Base-by-base conservation (phyloP, 139 green algal species). In the Chlorella sp. region DNA sequence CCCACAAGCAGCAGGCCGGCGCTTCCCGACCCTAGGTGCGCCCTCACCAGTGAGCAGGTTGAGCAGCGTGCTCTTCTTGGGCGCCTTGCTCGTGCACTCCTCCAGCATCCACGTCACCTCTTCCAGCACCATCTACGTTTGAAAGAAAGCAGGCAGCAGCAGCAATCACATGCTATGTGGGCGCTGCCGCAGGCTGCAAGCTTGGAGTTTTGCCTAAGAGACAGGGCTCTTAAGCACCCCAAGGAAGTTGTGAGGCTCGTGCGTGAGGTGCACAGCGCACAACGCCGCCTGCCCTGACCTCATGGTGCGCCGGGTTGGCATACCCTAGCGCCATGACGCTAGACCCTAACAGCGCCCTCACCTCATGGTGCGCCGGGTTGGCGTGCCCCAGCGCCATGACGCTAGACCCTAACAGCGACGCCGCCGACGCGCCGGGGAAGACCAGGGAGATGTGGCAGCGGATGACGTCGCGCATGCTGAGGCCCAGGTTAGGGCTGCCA, bases 301-400 rank as follows among this genome's bases (percentile, higher is more conserved):
- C 24, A 65, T 65, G 59, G n/a, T 31, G 59, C 10, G 24, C 24
- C 59, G n/a, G 5, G 23, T 29, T 10, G 14, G 5, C n/a, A 31
- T 31, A 29, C 5, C n/a, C 62, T 42, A 68, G n/a, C 62, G 17
- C 3, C 6, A 35, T 30, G 17, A 55, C 17, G 42, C 42, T 55
- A 55, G 42, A 55, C 10, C 42, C 10, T 10, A 70, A 3, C 33
- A 60, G 14, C 23, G 34, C 26, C 24, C 68, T 64, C 26, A 84
- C 49, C 31, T 59, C 62, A 33, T 86, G 83, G 69, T 81, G 76
- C n/a, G 86, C 81, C 2, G 77, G 64, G 67, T 90, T 77, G 30
- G 77, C 67, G 71, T 87, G 80, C 4, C 91, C 91, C 69, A 96
- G 72, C 0, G 89, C 89, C 75, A 95, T 67, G 34, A 87, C 70